Conservation (phyloP, 345 rosid genomes). For the Salix arbutifolia region DNA sequence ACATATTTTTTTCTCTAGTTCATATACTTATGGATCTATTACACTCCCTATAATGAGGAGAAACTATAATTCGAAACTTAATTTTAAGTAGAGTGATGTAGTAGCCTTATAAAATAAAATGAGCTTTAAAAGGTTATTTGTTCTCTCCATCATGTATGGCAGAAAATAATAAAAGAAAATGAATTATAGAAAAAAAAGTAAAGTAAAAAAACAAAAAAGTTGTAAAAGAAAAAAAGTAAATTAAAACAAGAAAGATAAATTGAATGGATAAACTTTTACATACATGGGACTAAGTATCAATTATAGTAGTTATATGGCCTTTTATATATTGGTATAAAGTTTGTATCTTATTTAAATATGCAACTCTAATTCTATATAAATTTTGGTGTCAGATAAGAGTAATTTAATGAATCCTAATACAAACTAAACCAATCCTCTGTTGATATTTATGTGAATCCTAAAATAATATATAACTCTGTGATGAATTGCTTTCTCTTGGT, state of each 20-base stretch:
- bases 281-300: fast-evolving
- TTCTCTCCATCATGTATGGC: no score
- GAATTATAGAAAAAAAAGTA: no score
- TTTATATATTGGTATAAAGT: neutral
- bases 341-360: neutral
- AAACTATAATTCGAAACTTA: no score
- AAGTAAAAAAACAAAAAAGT: no score
- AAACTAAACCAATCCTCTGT: neutral
- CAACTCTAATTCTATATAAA: neutral
- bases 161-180: neutral
- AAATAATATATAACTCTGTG: neutral
- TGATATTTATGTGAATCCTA: neutral
- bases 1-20: no score
- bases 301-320: no score
- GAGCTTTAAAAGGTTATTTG: neutral
- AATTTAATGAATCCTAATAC: neutral
- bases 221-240: no score
- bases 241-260: no score
- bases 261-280: no score
- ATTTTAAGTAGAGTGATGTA: neutral
- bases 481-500: neutral
- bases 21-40: no score
- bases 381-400: neutral
- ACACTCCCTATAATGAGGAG: no score
- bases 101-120: neutral